Base-by-base conservation (phyloP, 2,329 filamentous ascomycete genomes). In the Raffaelea arxii region DNA sequence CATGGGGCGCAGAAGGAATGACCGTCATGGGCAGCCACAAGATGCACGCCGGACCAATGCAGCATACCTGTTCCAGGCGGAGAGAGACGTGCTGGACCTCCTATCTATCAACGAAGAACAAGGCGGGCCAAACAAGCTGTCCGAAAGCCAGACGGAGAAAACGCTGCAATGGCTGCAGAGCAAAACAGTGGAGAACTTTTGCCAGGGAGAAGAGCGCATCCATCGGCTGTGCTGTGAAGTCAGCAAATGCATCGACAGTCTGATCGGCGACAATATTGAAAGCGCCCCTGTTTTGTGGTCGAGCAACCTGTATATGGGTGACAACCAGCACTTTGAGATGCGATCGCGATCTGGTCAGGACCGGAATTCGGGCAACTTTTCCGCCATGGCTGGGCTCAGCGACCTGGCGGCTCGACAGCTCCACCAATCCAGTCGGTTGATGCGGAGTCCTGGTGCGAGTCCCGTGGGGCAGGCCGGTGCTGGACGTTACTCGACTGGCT, bases 191-290 rank as follows among this genome's bases (percentile, higher is more conserved):
- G 88, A 94, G 61, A 95, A 95, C 58, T 91, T 97, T 55, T 98
- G 92, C 65, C 84, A 82, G 55, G 92, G 91, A 6, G 92, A 98
- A 61, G 92, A 98, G 65, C 74, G 92, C 43, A 91, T 98, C 30
- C 92, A 97, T 61, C 81, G 90, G 11, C 92, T 98, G 62, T 92
- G 84, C 59, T 85, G 89, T 54, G 92, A 97, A 61, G 77, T 97
- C 24, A 85, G 91, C 56, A 84, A 80, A 51, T 94, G 88, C 58
- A 83, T 95, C 53, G 84, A 80, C 54, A 89, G 88, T 59, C 71
- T 97, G 7, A 83, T 94, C 25, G 88, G 87, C 24, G 86, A 94
- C 49, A 88, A 80, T 40, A 81, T 94, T 51, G 72, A 85, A 50
- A 86, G 94, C 32, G 86, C 86, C 0, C 89, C 91, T 0, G 86